These are phyloP conservation scores for Calcarisporium arbuscula DNA, from an alignment of 2,329 filamentous ascomycete species.

Conservation along the genomic window DNA sequence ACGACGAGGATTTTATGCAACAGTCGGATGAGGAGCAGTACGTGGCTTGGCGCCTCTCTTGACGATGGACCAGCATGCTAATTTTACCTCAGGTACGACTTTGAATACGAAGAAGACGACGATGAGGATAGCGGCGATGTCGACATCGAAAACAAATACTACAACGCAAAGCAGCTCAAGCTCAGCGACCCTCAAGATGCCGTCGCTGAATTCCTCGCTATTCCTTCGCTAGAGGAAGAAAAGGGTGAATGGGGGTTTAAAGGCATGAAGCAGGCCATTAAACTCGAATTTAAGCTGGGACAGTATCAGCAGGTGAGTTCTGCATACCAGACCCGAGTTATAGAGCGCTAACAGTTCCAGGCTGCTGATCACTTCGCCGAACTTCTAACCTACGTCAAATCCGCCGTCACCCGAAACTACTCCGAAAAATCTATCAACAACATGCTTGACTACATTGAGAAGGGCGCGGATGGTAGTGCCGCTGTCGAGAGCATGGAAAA, in stretches of 20 bases:
- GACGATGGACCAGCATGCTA: constrained; percentile 7
- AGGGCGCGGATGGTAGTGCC: constrained; percentile 65
- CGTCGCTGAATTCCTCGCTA: constrained; percentile 84
- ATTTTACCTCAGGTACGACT: constrained; percentile 64
- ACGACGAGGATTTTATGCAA: constrained; percentile 45
- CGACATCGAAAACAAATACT: constrained; percentile 99
- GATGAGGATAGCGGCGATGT: constrained; percentile 84
- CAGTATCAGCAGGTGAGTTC: constrained; percentile 67
- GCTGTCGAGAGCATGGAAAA: constrained; percentile 79
- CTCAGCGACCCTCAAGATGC: constrained; percentile 78
- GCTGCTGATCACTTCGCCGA: constrained; percentile 89
- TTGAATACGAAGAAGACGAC: constrained; percentile 92
- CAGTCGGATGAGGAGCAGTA: constrained; percentile 41
- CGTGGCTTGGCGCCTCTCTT: constrained; percentile 7
- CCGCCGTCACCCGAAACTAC: constrained; percentile 93
- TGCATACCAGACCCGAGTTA: background rate
- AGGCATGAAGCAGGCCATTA: constrained; percentile 94
- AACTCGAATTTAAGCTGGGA: constrained; percentile 90
- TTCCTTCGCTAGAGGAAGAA: constrained; percentile 76
- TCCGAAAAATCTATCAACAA: constrained; percentile 99
- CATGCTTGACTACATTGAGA: constrained; percentile 97
- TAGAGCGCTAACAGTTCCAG: constrained; percentile 35
- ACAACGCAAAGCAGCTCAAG: constrained; percentile 98
- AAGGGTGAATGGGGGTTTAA: constrained; percentile 99
- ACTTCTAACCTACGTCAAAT: constrained; percentile 95